Evolutionary conservation across 345 rosid genomes (phyloP), one percentile per base, ranked within the genome.

Genomic region (Sisymbrium altissimum): DNA sequence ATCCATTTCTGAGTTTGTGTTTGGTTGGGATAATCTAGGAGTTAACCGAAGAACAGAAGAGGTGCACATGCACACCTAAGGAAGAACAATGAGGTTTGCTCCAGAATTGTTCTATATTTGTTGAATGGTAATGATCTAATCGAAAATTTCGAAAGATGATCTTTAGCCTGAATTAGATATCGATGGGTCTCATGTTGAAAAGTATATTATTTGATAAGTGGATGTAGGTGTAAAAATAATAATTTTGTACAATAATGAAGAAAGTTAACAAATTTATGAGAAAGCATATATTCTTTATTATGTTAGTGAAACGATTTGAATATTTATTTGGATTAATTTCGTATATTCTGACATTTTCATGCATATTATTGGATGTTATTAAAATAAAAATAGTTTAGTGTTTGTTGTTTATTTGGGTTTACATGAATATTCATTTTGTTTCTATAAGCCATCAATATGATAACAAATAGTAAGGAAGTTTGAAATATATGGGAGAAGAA

Each of bases 41-140:
- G 63, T 89, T 90, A 52, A 76, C 88, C 0, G 92, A 90, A 78
- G 89, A 78, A 56, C 92, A 85, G 70, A 82, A 82, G 83, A 81
- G 66, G 71, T 90, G 94, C 87, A 84, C 57, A 52, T 90, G 97
- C 79, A 59, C 46, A 21, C 74, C 70, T 14, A 84, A 79, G 55
- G 85, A 85, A 75, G 79, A 77, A 83, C 60, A 56, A 45, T 73
- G 46, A 64, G 59, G 50, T 35, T 44, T 73, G 27, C 46, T 18
- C 35, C 10, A 13, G 62, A 40, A 19, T 40, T 50, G 76, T 41
- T 55, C 27, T 29, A 53, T 68, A 54, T 39, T 7, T 56, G 53
- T 19, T 19, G 32, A 35, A 10, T 36, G 49, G 59, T 17, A 39
- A 62, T 52, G 63, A 52, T 72, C 70, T 49, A 17, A 36, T 60